Evolutionary conservation across 371 early-diverging fungal species (phyloP).

Genomic region (Apophysomyces elegans): DNA sequence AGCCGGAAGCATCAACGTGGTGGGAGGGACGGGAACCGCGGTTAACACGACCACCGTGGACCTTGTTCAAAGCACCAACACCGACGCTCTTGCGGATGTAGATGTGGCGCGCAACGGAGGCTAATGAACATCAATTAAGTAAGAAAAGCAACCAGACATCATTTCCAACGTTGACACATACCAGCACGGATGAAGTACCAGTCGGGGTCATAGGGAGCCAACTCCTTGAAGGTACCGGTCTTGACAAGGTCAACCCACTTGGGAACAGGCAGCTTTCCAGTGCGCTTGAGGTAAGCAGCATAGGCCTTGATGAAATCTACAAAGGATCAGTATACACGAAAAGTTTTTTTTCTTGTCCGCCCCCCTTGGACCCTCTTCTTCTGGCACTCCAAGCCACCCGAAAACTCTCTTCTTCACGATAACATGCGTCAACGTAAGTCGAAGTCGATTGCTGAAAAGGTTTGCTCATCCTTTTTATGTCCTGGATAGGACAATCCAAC

Average conservation of each 20-base stretch:
- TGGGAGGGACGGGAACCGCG: slow-evolving; percentile 95
- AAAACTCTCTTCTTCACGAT: slow-evolving; percentile 5
- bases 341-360: slow-evolving; percentile 8
- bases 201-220: slow-evolving; percentile 97
- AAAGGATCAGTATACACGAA: slow-evolving; percentile 1
- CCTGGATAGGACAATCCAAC: background rate
- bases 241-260: slow-evolving; percentile 98
- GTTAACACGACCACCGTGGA: slow-evolving; percentile 92
- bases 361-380: background rate
- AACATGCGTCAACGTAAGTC: background rate
- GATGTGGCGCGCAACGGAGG: slow-evolving; percentile 97
- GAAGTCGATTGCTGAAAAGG: background rate
- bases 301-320: slow-evolving; percentile 93
- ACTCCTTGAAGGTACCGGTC: slow-evolving; percentile 95
- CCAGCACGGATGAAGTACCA: slow-evolving; percentile 98
- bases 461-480: slow-evolving; percentile 6
- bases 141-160: background rate
- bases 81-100: slow-evolving; percentile 96
- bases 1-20: slow-evolving; percentile 88
- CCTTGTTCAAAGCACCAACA: slow-evolving; percentile 93
- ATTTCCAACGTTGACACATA: slow-evolving; percentile 33
- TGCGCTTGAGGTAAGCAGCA: slow-evolving; percentile 97
- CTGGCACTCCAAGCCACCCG: slow-evolving; percentile 30
- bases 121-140: slow-evolving; percentile 41
- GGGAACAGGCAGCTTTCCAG: slow-evolving; percentile 98